These are phyloP conservation scores for Cenchrus purpureus DNA, from an alignment of 176 grass and related monocot genomes.

Conservation along the genomic window DNA sequence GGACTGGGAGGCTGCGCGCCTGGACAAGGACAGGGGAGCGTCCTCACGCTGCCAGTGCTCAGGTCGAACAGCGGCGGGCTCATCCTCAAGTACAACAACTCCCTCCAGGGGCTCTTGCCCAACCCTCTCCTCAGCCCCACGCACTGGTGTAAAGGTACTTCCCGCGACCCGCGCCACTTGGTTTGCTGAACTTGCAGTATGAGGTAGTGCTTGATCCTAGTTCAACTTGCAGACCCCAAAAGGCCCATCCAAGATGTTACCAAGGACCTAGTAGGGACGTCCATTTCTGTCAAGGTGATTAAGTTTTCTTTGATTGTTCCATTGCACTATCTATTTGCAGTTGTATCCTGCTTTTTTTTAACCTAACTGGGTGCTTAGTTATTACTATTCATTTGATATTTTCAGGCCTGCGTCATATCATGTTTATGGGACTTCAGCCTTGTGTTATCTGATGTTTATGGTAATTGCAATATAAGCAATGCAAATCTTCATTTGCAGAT, in stretches of 20 bases:
- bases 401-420: constrained; percentile 9
- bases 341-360: too few relatives aligned
- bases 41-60: constrained; percentile 57
- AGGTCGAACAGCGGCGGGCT: constrained; percentile 34
- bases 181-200: neutral
- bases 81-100: constrained; percentile 56
- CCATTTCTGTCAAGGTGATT: too few relatives aligned
- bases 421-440: neutral
- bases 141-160: constrained; percentile 70
- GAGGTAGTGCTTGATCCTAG: constrained; percentile 11
- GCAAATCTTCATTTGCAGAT: neutral
- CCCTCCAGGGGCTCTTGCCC: constrained; percentile 85
- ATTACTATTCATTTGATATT: neutral
- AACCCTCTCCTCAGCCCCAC: constrained; percentile 84
- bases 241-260: constrained; percentile 3
- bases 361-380: neutral
- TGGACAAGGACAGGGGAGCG: constrained; percentile 54
- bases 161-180: neutral
- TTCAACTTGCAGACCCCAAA: constrained; percentile 61
- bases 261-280: too few relatives aligned
- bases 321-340: too few relatives aligned
- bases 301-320: too few relatives aligned
- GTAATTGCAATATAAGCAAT: constrained; percentile 28
- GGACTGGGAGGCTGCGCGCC: constrained; percentile 70
- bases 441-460: constrained; percentile 23